Evolutionary conservation across 306 rosid genomes (phyloP).

Genomic region (Comarum palustre): DNA sequence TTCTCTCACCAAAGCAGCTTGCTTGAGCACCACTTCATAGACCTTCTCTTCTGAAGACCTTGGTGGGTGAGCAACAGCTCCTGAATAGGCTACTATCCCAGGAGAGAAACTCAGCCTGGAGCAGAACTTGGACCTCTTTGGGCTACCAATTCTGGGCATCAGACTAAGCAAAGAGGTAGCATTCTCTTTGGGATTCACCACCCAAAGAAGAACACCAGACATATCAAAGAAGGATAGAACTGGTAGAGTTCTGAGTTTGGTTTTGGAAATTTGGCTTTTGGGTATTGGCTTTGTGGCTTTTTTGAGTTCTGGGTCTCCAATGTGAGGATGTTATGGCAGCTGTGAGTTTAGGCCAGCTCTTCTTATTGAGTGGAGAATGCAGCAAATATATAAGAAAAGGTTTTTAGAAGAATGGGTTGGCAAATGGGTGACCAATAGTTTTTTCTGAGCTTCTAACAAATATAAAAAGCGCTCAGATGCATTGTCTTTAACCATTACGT

Average conservation of each 20-base stretch:
- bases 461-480: neutral
- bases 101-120: conserved; percentile 40
- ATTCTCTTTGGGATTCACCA: conserved; percentile 55
- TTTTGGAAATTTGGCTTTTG: neutral
- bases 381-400: conserved; percentile 5
- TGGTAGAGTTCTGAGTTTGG: neutral
- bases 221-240: conserved; percentile 26
- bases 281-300: neutral
- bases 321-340: neutral
- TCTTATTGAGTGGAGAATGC: conserved; percentile 10
- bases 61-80: conserved; percentile 51
- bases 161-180: conserved; percentile 39
- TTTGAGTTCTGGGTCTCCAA: neutral
- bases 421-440: conserved; percentile 25
- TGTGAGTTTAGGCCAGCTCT: conserved; percentile 7
- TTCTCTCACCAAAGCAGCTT: conserved; percentile 71
- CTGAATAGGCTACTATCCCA: conserved; percentile 45
- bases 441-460: neutral
- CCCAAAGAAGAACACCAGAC: conserved; percentile 67
- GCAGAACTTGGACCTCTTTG: conserved; percentile 39
- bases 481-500: neutral
- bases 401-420: conserved; percentile 17
- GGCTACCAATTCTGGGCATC: conserved; percentile 30
- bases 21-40: conserved; percentile 83
- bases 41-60: conserved; percentile 85